Percentiles rank a stretch among this genome's conserved stretches.
phyloP scores from a whole-genome alignment of 192 early-diverging fungal species.

The Coemansia reversa region DNA sequence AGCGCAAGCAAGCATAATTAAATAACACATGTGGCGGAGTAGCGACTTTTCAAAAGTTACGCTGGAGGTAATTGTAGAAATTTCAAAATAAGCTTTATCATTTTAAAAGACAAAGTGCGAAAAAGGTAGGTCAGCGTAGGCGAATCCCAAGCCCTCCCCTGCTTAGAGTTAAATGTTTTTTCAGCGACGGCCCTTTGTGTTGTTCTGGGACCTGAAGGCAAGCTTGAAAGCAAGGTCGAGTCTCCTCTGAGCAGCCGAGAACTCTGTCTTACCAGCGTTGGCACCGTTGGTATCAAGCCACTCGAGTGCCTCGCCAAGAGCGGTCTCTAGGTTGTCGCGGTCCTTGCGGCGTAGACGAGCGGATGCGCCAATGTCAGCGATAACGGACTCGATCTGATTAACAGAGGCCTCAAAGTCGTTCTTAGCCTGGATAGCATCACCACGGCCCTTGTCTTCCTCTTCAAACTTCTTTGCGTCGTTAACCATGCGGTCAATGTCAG shows the following conservation, averaged over 20 bases:
- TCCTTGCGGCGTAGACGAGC: conserved; percentile 72
- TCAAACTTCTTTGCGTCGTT: conserved; percentile 85
- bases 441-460: conserved; percentile 72
- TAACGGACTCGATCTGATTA: conserved; percentile 68
- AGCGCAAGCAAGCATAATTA: no score
- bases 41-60: no score
- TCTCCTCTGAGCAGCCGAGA: conserved; percentile 67
- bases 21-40: background rate
- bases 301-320: conserved; percentile 75
- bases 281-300: conserved; percentile 65
- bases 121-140: background rate
- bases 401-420: conserved; percentile 77
- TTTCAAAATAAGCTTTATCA: background rate
- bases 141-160: background rate
- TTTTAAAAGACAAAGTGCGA: background rate
- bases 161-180: background rate
- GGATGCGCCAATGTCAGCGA: conserved; percentile 69
- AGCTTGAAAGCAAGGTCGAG: conserved; percentile 68
- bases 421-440: conserved; percentile 75
- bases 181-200: conserved; percentile 38
- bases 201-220: conserved; percentile 54
- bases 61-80: background rate
- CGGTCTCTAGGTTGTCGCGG: conserved; percentile 68
- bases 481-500: conserved; percentile 94
- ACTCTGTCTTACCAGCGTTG: conserved; percentile 60